Evolutionary conservation across 2,329 filamentous ascomycete species (phyloP), one percentile per base, ranked within the genome.

Genomic region (Remersonia thermophila): DNA sequence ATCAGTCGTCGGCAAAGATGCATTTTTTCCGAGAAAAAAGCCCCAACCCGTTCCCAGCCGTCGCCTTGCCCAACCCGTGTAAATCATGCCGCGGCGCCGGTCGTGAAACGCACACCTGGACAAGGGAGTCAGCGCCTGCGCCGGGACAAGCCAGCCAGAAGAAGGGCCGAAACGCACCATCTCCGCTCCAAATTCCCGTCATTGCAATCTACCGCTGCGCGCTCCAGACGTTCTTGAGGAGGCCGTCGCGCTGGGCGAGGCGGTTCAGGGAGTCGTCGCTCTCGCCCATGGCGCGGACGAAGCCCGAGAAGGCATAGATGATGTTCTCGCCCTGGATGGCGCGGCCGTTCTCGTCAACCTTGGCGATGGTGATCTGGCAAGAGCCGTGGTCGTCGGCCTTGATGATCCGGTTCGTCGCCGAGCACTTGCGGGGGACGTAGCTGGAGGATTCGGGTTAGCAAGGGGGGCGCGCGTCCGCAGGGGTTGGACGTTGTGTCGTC

Each of bases 371-470:
- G 67, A 98, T 85, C 71, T 98, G 91, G 56, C 96, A 91, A 47
- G 84, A 93, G 57, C 85, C 89, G 77, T 98, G 91, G 72, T 98
- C 91, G 75, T 96, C 95, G 74, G 91, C 86, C 76, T 95, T 95
- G 80, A 98, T 96, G 77, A 96, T 95, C 71, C 91, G 85, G 84
- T 93, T 93, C 67, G 89, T 94, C 57, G 87, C 87, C 67, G 77
- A 85, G 83, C 89, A 96, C 76, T 95, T 96, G 76, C 89, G 85
- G 65, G 86, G 86, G 75, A 94, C 83, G 80, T 93, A 93, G 66
- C 85, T 93, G 61, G 47, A 49, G 36, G 25, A 31, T 41, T 38
- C 31, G 35, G 31, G 49, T 59, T 48, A 61, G 54, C 49, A 48
- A 40, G 13, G 32, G 15, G 33, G 30, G 38, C 38, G 38, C 32